Evolutionary conservation across 345 rosid genomes (phyloP).

Genomic region (Anacardium occidentale): DNA sequence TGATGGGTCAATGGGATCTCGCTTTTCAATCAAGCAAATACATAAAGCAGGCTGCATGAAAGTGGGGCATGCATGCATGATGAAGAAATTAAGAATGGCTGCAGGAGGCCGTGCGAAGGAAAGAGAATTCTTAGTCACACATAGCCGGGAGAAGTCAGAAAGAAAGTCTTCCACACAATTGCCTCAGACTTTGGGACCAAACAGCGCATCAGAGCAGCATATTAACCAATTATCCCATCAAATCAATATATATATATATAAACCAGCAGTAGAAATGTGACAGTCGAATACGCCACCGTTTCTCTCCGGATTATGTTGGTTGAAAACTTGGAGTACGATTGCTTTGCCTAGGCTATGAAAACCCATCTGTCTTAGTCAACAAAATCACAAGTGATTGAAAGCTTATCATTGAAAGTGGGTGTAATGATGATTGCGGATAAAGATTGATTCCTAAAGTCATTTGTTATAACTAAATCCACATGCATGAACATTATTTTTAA

Average conservation of each 20-base stretch:
- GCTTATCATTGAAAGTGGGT: slow-evolving; percentile 30
- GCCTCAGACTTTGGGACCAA: slow-evolving; percentile 11
- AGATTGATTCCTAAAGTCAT: slow-evolving; percentile 28
- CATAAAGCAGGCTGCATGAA: too few species aligned
- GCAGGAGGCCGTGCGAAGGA: too few species aligned
- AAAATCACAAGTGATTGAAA: slow-evolving; percentile 17
- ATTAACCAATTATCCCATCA: background rate
- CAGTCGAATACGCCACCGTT: slow-evolving; percentile 13
- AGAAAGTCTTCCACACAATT: slow-evolving; percentile 16
- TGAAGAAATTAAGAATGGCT: too few species aligned
- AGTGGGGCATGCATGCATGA: too few species aligned
- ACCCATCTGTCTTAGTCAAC: slow-evolving; percentile 28
- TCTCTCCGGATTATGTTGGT: slow-evolving; percentile 15
- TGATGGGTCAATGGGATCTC: too few species aligned
- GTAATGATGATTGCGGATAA: slow-evolving; percentile 32
- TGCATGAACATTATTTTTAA: too few species aligned
- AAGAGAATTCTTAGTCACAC: slow-evolving; percentile 15
- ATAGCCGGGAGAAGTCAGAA: slow-evolving; percentile 13
- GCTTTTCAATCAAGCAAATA: too few species aligned
- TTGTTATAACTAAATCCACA: slow-evolving; percentile 49
- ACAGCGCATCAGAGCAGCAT: background rate
- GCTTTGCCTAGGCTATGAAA: slow-evolving; percentile 37
- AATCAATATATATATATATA: background rate
- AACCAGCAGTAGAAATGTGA: slow-evolving; percentile 14
- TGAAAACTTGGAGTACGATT: too few species aligned